Evolutionary conservation across 1,139 yeast species (phyloP).

Genomic region (Hyphopichia pseudoburtonii): DNA sequence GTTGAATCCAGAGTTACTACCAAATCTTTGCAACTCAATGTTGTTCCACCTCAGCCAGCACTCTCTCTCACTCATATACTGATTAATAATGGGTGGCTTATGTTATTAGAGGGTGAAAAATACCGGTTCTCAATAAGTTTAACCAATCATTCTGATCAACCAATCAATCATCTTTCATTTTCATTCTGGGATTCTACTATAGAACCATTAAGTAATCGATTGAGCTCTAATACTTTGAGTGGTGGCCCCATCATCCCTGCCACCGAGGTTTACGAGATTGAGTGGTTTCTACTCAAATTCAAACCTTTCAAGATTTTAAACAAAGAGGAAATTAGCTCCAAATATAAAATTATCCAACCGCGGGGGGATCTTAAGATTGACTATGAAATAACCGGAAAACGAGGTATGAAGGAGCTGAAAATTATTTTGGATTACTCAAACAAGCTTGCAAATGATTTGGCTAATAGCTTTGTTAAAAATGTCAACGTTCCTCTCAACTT

Average conservation of each 20-base stretch:
- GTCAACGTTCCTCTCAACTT: slow-evolving; percentile 64
- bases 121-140: slow-evolving; percentile 50
- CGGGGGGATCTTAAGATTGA: slow-evolving; percentile 40
- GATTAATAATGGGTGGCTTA: slow-evolving; percentile 64
- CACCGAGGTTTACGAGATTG: slow-evolving; percentile 72
- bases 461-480: slow-evolving; percentile 48
- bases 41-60: slow-evolving; percentile 67
- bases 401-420: slow-evolving; percentile 68
- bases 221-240: slow-evolving; percentile 15
- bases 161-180: slow-evolving; percentile 58
- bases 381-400: slow-evolving; percentile 67
- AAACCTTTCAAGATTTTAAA: slow-evolving; percentile 54
- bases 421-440: slow-evolving; percentile 70
- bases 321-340: slow-evolving; percentile 33
- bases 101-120: slow-evolving; percentile 81
- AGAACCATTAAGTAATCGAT: slow-evolving; percentile 53
- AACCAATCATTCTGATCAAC: slow-evolving; percentile 56
- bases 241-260: slow-evolving; percentile 45
- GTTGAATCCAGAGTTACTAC: slow-evolving; percentile 19
- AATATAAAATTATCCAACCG: slow-evolving; percentile 35
- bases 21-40: slow-evolving; percentile 28
- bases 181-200: slow-evolving; percentile 74
- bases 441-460: slow-evolving; percentile 21
- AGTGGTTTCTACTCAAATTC: slow-evolving; percentile 60
- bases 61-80: slow-evolving; percentile 54